Base-by-base conservation (phyloP, 345 rosid species). In the Dimocarpus longan region DNA sequence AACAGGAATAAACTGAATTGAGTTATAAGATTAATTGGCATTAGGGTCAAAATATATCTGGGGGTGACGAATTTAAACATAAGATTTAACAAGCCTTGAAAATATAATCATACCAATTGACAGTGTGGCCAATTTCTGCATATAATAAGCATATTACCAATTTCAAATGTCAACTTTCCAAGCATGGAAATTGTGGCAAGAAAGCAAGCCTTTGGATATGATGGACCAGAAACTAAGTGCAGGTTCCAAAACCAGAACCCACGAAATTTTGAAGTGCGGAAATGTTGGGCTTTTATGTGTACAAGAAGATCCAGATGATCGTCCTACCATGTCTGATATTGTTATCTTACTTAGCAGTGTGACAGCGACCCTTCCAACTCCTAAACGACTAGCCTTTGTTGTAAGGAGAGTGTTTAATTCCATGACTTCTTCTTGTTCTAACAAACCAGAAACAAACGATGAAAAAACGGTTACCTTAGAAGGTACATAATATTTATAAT, bases 161-260 rank as follows among this genome's bases (percentile, higher is more conserved):
- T 8, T 50, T 10, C 39, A 15, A 28, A n/a, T 62, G 44, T 32
- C 6, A 71, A 40, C 15, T 50, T 70, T 52, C 15, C 88, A 93
- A 93, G 85, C 82, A 13, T 91, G 95, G 95, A 78, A 70, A 43
- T 82, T 86, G 67, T 85, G 93, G 91, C 83, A 84, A 32, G 80
- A 82, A 64, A 83, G 56, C 66, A 88, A 62, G 57, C 82, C 77
- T 5, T 1, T 78, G 59, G 86, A 84, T 56, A 56, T 91, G 48
- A 75, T 88, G 54, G 93, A 90, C 71, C 65, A 64, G 28, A 82
- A 78, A 26, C 19, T 85, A 9, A 9, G 65, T 8, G 78, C 79
- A 48, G 78, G 84, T 0, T 85, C 68, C 24, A 42, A 84, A 24
- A 13, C 54, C 7, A 54, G 52, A 46, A 1, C 64, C 10, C 3